Evolutionary conservation across 306 rosid species (phyloP).

Genomic region (Bauhinia variegata): DNA sequence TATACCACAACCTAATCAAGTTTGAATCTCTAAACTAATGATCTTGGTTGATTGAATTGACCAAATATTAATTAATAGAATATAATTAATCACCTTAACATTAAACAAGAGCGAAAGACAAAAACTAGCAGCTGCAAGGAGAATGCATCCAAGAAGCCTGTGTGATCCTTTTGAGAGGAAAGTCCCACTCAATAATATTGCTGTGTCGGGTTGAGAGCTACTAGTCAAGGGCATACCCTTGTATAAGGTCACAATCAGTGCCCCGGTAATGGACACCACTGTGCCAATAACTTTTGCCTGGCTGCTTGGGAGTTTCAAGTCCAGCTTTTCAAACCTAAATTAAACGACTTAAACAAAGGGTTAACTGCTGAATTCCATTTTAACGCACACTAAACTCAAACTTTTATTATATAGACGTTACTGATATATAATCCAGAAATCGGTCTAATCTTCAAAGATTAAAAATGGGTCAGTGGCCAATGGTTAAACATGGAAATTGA

Average conservation of each 20-base stretch:
- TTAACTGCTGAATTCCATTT: background rate
- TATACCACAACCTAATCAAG: no score
- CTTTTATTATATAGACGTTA: no score
- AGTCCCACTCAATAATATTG: background rate
- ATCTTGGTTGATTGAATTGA: no score
- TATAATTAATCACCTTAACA: slow-evolving; percentile 43
- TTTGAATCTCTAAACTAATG: no score
- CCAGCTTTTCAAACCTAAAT: slow-evolving; percentile 55
- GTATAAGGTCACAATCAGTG: slow-evolving; percentile 49
- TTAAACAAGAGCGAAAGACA: slow-evolving; percentile 36
- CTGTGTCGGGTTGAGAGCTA: background rate
- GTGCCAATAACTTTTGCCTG: slow-evolving; percentile 54
- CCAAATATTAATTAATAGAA: no score
- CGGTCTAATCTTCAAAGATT: no score
- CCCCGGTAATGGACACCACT: slow-evolving; percentile 48
- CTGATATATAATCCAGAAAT: no score
- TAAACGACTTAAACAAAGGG: slow-evolving; percentile 5
- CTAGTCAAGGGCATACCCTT: slow-evolving; percentile 43
- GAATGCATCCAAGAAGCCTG: slow-evolving; percentile 52
- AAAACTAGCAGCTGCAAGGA: slow-evolving; percentile 41
- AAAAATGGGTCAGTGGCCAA: no score
- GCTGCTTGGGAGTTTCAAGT: slow-evolving; percentile 44
- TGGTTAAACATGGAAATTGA: background rate
- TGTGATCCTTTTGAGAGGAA: slow-evolving; percentile 16
- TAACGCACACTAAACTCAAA: no score